Conservation (phyloP, 176 grass and related monocot species). For the Panicum miliaceum region DNA sequence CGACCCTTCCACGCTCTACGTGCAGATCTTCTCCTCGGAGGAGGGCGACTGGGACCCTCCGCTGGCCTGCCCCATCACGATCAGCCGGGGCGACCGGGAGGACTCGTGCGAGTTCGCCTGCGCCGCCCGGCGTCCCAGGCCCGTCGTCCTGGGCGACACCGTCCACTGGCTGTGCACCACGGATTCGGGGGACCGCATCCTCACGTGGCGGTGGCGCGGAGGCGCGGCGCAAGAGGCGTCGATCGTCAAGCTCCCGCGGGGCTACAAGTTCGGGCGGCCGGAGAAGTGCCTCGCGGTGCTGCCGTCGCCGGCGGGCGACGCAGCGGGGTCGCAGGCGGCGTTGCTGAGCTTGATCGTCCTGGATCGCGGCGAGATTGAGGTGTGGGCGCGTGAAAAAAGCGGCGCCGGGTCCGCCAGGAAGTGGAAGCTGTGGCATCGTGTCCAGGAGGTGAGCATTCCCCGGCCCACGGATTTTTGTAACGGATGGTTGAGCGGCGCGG, state of each 20-base stretch:
- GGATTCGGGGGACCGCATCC: neutral
- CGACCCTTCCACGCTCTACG: neutral
- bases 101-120: neutral
- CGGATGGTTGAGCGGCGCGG: neutral
- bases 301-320: neutral
- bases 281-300: constrained; percentile 5
- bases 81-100: neutral
- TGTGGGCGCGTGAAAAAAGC: neutral
- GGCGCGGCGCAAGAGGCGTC: neutral
- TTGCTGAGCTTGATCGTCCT: neutral
- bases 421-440: neutral
- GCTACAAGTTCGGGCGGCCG: rapidly evolving
- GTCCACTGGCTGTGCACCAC: constrained; percentile 32
- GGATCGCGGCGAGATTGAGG: neutral
- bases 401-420: neutral
- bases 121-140: neutral
- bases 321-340: neutral
- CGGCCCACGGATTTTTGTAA: neutral
- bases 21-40: constrained; percentile 39
- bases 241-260: neutral
- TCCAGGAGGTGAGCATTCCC: neutral
- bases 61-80: neutral
- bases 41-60: neutral
- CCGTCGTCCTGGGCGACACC: constrained; percentile 13
- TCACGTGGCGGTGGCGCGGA: constrained; percentile 2